Evolutionary conservation across 2,329 filamentous ascomycete genomes (phyloP).

Genomic region (Dendryphion nanum): DNA sequence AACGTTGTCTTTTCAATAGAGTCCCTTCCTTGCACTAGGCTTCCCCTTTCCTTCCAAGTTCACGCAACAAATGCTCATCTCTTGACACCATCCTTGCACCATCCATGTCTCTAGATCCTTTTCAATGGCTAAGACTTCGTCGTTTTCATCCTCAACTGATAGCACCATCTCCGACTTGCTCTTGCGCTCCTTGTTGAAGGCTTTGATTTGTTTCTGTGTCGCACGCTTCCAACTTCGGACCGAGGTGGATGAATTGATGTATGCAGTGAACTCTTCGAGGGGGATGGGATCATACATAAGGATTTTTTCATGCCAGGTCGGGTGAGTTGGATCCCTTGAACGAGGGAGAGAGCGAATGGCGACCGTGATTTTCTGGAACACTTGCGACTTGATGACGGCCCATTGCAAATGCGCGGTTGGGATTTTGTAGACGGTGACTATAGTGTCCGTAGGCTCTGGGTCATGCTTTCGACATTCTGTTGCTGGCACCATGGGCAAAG

Average conservation of each 20-base stretch:
- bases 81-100: constrained; percentile 88
- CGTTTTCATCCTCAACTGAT: constrained; percentile 7
- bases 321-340: constrained; percentile 38
- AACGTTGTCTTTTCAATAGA: constrained; percentile 7
- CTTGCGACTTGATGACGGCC: constrained; percentile 27
- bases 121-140: constrained; percentile 20
- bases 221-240: constrained; percentile 24
- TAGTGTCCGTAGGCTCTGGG: neutral
- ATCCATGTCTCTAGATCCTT: constrained; percentile 45
- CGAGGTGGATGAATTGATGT: constrained; percentile 63
- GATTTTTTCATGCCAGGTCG: constrained; percentile 88
- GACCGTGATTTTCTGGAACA: constrained; percentile 50
- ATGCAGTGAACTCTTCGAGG: constrained; percentile 78
- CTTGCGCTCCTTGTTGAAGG: constrained; percentile 24
- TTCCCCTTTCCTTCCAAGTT: constrained; percentile 56
- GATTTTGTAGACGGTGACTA: constrained; percentile 14
- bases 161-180: constrained; percentile 10
- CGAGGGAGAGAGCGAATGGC: constrained; percentile 47
- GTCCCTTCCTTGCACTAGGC: constrained; percentile 10
- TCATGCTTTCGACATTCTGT: neutral
- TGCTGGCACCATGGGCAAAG: constrained; percentile 8
- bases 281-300: constrained; percentile 89
- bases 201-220: constrained; percentile 29
- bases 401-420: constrained; percentile 25
- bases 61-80: constrained; percentile 79